phyloP scores from a whole-genome alignment of 2,329 filamentous ascomycete genomes.

The Epichloe hybrida region DNA sequence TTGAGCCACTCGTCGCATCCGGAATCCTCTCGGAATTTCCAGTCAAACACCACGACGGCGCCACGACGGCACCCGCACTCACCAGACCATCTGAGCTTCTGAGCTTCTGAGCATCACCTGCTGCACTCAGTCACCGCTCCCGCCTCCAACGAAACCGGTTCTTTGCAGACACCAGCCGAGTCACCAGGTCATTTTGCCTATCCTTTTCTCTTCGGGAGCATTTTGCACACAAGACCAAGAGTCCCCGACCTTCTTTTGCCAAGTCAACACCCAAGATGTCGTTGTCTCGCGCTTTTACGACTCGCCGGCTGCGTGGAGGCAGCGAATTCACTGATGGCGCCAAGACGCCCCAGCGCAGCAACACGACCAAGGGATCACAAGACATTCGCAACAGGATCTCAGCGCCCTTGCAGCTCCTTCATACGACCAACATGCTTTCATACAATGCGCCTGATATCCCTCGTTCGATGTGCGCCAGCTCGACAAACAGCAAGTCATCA shows the following conservation, averaged over 20 bases:
- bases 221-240: not conserved
- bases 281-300: constrained; percentile 60
- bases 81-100: not conserved
- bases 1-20: constrained; percentile 4
- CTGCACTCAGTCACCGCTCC: not conserved
- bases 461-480: constrained; percentile 35
- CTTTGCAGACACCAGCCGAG: not conserved
- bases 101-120: not conserved
- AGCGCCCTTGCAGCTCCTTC: constrained; percentile 70
- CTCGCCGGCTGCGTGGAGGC: constrained; percentile 45
- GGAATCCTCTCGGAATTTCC: not conserved
- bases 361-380: constrained; percentile 32
- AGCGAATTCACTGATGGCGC: constrained; percentile 30
- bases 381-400: constrained; percentile 64
- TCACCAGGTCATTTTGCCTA: not conserved
- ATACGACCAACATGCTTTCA: constrained; percentile 90
- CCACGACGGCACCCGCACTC: not conserved
- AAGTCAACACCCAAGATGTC: constrained; percentile 23
- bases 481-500: constrained; percentile 43
- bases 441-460: constrained; percentile 84
- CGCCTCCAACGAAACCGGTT: not conserved
- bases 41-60: not conserved
- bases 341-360: constrained; percentile 33
- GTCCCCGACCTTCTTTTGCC: not conserved
- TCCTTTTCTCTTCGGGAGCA: not conserved